Evolutionary conservation across 306 rosid genomes (phyloP).

Genomic region (Astragalus glycyphyllos): DNA sequence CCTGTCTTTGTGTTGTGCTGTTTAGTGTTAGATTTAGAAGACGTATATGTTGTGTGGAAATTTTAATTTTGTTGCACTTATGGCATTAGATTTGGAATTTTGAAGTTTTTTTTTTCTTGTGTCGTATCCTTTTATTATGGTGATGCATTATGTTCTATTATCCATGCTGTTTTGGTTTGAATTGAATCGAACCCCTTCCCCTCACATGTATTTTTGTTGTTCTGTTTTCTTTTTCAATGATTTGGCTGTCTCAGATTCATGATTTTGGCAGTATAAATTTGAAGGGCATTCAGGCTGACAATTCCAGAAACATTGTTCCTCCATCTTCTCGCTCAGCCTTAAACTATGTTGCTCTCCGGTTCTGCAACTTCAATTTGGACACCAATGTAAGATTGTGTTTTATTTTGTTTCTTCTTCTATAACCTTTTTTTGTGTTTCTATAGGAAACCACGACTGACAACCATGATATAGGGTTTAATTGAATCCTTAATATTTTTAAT

Average conservation of each 20-base stretch:
- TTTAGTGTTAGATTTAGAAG: slow-evolving; percentile 31
- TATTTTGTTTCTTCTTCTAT: background rate
- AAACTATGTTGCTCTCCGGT: slow-evolving; percentile 91
- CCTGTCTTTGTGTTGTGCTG: slow-evolving; percentile 10
- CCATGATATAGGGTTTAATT: slow-evolving; percentile 8
- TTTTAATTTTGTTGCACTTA: slow-evolving; percentile 23
- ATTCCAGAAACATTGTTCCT: slow-evolving; percentile 75
- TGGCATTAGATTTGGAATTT: slow-evolving; percentile 28
- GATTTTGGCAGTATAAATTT: slow-evolving; percentile 95
- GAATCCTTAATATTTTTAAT: slow-evolving; percentile 16
- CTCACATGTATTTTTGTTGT: slow-evolving; percentile 41
- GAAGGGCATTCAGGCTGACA: slow-evolving; percentile 91
- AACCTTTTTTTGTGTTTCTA: slow-evolving; percentile 31
- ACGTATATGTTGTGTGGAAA: background rate
- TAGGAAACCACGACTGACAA: slow-evolving; percentile 26
- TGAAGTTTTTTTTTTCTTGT: slow-evolving; percentile 30
- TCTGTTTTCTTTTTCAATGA: slow-evolving; percentile 50
- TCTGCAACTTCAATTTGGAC: slow-evolving; percentile 54
- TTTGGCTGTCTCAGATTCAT: slow-evolving; percentile 78
- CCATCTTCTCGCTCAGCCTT: slow-evolving; percentile 86
- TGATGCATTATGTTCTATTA: slow-evolving; percentile 22
- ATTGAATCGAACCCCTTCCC: slow-evolving; percentile 30
- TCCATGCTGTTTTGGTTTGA: slow-evolving; percentile 38
- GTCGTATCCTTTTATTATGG: background rate
- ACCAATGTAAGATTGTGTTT: slow-evolving; percentile 56